A percentile compares a stretch with the other conserved stretches of the same genome.
phyloP scores from a whole-genome alignment of 306 rosid species.

The Luffa aegyptiaca region DNA sequence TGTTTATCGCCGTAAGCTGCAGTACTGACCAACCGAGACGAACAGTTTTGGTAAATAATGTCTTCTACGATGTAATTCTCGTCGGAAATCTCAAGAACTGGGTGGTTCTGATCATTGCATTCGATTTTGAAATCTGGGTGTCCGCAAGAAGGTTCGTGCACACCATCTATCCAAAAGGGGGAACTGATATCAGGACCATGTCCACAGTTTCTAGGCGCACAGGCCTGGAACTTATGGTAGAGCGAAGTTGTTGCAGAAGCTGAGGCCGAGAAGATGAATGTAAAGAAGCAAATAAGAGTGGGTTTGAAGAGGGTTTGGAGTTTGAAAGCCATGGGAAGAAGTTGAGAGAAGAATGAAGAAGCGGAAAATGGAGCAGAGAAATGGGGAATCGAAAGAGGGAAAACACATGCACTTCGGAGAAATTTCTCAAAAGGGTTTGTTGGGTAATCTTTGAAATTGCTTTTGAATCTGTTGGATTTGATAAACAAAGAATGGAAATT shows the following conservation, averaged over 20 bases:
- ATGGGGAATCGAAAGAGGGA: not conserved
- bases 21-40: slow-evolving; percentile 25
- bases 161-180: slow-evolving; percentile 53
- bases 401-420: not conserved
- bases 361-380: not conserved
- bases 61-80: slow-evolving; percentile 28
- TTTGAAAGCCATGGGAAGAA: not conserved
- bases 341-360: not conserved
- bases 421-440: not conserved
- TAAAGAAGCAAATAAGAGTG: not conserved
- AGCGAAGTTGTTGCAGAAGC: slow-evolving; percentile 9
- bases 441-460: not conserved
- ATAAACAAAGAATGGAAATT: not conserved
- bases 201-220: slow-evolving; percentile 42
- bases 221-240: slow-evolving; percentile 26
- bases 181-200: slow-evolving; percentile 36
- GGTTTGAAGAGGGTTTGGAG: not conserved
- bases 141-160: slow-evolving; percentile 41
- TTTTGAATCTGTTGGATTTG: not conserved
- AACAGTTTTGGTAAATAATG: slow-evolving; percentile 36
- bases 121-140: slow-evolving; percentile 37
- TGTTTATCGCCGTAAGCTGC: slow-evolving; percentile 10
- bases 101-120: slow-evolving; percentile 23
- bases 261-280: slow-evolving; percentile 19
- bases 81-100: slow-evolving; percentile 35